Percentiles rank a stretch among this genome's conserved stretches.
These are phyloP conservation scores for Diaporthe batatas DNA, from an alignment of 2,329 filamentous ascomycete genomes.

Conservation along the genomic window DNA sequence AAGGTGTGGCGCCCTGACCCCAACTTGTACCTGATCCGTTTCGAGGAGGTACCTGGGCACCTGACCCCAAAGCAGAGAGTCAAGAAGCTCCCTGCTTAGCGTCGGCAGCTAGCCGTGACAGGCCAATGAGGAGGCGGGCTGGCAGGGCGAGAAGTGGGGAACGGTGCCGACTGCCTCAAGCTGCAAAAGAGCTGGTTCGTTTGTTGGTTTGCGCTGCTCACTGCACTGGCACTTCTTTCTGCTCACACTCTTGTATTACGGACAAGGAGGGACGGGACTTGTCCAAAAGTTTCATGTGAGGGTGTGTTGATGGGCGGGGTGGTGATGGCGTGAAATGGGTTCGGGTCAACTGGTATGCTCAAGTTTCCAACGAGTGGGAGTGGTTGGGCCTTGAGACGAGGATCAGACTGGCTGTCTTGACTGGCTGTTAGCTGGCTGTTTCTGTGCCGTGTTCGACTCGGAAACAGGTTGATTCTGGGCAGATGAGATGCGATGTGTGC, in stretches of 20 bases:
- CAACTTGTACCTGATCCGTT: neutral
- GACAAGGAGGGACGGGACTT: neutral
- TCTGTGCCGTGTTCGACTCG: slow-evolving; percentile 13
- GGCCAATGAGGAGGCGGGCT: slow-evolving; percentile 8
- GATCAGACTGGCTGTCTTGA: neutral
- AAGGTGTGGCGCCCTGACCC: neutral
- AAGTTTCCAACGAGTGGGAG: too few relatives aligned
- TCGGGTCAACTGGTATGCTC: too few relatives aligned
- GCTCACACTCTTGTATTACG: neutral
- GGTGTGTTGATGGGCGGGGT: neutral
- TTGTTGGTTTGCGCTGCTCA: neutral
- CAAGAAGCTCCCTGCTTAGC: slow-evolving; percentile 31
- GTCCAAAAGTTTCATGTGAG: too few relatives aligned
- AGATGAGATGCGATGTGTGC: neutral
- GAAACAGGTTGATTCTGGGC: slow-evolving; percentile 1
- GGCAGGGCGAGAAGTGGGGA: neutral
- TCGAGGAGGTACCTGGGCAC: neutral
- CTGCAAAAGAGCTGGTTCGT: neutral
- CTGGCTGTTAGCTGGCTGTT: neutral
- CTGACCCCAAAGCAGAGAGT: neutral
- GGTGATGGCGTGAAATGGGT: too few relatives aligned
- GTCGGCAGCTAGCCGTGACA: slow-evolving; percentile 34
- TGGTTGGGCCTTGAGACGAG: neutral
- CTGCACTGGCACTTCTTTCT: too few relatives aligned
- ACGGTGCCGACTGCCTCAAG: neutral